Evolutionary conservation across 2,329 filamentous ascomycete genomes (phyloP), one percentile per base, ranked within the genome.

Genomic region (Nothophoma quercina): DNA sequence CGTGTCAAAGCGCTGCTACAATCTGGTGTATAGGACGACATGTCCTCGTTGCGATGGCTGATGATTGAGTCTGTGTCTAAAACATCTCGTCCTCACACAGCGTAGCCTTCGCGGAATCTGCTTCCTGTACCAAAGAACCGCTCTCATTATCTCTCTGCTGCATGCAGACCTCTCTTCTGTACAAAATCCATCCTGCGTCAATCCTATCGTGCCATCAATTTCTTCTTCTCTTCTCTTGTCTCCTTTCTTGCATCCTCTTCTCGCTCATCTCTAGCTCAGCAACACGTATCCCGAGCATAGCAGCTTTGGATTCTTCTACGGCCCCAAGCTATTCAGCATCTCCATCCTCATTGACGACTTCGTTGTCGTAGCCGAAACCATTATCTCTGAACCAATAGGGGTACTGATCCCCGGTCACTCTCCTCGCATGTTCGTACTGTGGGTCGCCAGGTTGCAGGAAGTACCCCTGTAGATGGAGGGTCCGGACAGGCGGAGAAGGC

Each of bases 1-100:
- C 46, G 63, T 34, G 46, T 62, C 10, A 36, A 55, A 36, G 43
- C 54, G 21, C 47, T 69, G 5, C 34, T 57, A 12, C 18, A 12
- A n/a, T n/a, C n/a, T n/a, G n/a, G n/a, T n/a, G n/a, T n/a, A n/a
- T n/a, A n/a, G n/a, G n/a, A n/a, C n/a, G n/a, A n/a, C n/a, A n/a
- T n/a, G n/a, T n/a, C n/a, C n/a, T n/a, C n/a, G n/a, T n/a, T n/a
- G n/a, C n/a, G n/a, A n/a, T n/a, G n/a, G n/a, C n/a, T n/a, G n/a
- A n/a, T n/a, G n/a, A n/a, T n/a, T n/a, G n/a, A n/a, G n/a, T n/a
- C n/a, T n/a, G n/a, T n/a, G n/a, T n/a, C n/a, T n/a, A n/a, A n/a
- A n/a, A n/a, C n/a, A n/a, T n/a, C n/a, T n/a, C n/a, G n/a, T n/a
- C n/a, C n/a, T n/a, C n/a, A n/a, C n/a, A n/a, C n/a, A n/a, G n/a